Percentiles rank a stretch among this genome's conserved stretches.
These are phyloP conservation scores for Stromatinia cepivora DNA, from an alignment of 2,329 filamentous ascomycete species.

Conservation along the genomic window DNA sequence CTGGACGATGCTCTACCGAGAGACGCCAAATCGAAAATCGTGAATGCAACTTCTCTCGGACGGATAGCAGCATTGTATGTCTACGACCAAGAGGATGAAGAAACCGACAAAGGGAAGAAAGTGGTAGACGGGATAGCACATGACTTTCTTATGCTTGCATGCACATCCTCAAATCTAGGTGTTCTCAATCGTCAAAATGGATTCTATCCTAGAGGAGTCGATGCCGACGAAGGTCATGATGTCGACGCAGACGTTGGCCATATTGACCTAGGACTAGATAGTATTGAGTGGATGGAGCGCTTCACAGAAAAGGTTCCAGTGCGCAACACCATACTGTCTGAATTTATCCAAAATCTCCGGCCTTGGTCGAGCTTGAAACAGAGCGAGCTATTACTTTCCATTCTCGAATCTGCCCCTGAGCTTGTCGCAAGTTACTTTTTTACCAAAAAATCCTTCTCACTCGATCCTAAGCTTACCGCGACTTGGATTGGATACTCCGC, in stretches of 20 bases:
- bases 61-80: constrained; percentile 72
- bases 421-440: constrained; percentile 85
- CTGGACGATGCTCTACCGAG: constrained; percentile 72
- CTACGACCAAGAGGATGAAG: constrained; percentile 53
- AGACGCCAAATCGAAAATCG: constrained; percentile 70
- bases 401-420: constrained; percentile 81
- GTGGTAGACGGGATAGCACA: constrained; percentile 70
- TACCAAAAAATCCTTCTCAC: constrained; percentile 75
- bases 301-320: constrained; percentile 68
- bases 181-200: constrained; percentile 74
- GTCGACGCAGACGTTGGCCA: constrained; percentile 48
- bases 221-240: constrained; percentile 55
- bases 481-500: constrained; percentile 95
- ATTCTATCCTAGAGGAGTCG: constrained; percentile 75
- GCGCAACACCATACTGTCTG: constrained; percentile 75
- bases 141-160: constrained; percentile 71
- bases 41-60: constrained; percentile 73
- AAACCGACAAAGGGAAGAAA: constrained; percentile 45
- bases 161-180: constrained; percentile 71
- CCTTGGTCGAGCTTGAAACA: constrained; percentile 83
- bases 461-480: constrained; percentile 87
- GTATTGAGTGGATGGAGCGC: constrained; percentile 67
- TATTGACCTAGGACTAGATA: constrained; percentile 67
- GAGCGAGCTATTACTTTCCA: constrained; percentile 74
- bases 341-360: constrained; percentile 75